phyloP scores from a whole-genome alignment of 768 basidiomycete species.

The Trametes elegans region DNA sequence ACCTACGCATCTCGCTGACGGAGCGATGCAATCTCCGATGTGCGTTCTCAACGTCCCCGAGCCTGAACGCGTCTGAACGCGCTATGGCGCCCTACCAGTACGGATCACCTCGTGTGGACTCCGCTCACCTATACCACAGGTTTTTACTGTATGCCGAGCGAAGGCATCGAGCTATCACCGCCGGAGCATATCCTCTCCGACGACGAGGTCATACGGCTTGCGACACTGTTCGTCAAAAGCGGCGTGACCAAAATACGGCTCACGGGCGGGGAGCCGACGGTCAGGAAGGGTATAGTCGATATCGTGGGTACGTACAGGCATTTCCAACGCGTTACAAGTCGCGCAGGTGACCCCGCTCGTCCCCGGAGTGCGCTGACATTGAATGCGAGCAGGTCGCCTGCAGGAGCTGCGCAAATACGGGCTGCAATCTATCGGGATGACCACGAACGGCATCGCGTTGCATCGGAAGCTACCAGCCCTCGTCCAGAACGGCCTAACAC shows the following conservation, averaged over 20 bases:
- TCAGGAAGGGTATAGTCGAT: slow-evolving; percentile 70
- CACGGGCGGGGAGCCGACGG: slow-evolving; percentile 86
- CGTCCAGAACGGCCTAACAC: slow-evolving; percentile 70
- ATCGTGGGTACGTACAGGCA: slow-evolving; percentile 54
- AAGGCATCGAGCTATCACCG: slow-evolving; percentile 76
- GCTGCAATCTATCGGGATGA: slow-evolving; percentile 79
- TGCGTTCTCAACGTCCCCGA: slow-evolving; percentile 29
- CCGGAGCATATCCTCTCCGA: slow-evolving; percentile 67
- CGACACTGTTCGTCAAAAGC: slow-evolving; percentile 71
- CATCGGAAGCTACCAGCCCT: slow-evolving; percentile 70
- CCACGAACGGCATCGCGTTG: slow-evolving; percentile 77
- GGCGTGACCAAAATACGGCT: slow-evolving; percentile 87
- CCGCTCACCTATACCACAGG: slow-evolving; percentile 42
- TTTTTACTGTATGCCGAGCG: slow-evolving; percentile 89
- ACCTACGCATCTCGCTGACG: slow-evolving; percentile 85
- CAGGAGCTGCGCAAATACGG: slow-evolving; percentile 58
- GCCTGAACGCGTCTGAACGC: background rate
- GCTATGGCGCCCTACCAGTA: slow-evolving; percentile 1
- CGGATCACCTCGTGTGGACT: slow-evolving; percentile 6
- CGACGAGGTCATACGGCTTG: slow-evolving; percentile 71
- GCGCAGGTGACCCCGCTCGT: background rate
- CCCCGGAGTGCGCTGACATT: background rate
- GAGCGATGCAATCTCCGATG: slow-evolving; percentile 89
- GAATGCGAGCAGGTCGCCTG: slow-evolving; percentile 47
- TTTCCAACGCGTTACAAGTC: background rate